Evolutionary conservation across 2,329 filamentous ascomycete genomes (phyloP), one percentile per base, ranked within the genome.

Genomic region (Verticillium longisporum): DNA sequence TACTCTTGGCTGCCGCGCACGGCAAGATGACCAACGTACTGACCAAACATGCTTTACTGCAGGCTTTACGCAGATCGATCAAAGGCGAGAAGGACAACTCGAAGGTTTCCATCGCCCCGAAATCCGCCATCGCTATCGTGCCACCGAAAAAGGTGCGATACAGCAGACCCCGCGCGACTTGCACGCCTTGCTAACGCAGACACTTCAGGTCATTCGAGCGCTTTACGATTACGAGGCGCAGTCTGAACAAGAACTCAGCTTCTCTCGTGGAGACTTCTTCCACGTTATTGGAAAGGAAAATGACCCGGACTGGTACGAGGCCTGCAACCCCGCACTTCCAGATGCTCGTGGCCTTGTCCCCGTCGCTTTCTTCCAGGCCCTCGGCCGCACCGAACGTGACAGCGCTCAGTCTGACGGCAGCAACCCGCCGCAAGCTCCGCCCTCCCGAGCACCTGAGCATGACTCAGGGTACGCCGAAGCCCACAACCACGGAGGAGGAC

Each of bases 261-360:
- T 99, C 77, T 92, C 88, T 66, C 90, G 92, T 73, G 95, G 95
- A 71, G 95, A 99, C 75, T 99, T 98, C 76, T 95, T 99, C 74
- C 94, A 98, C 79, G 95, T 99, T 66, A 94, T 98, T 74, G 92
- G 91, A 70, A 89, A 94, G 74, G 95, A 98, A 78, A 89, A 97
- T 80, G 94, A 98, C 73, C 79, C 81, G 45, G 92, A 97, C 73
- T 99, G 95, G 94, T 99, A 97, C 82, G 95, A 98, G 77, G 95
- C 94, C 61, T 98, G 92, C 82, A 99, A 99, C 73, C 95, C 95
- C 63, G 85, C 90, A 58, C 82, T 97, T 66, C 92, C 90, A 70
- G 89, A 89, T 76, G 91, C 92, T 58, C 88, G 92, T 67, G 95
- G 95, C 64, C 84, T 99, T 63, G 95, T 99, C 55, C 95, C 95